These are phyloP conservation scores for Corynascus novoguineensis DNA, from an alignment of 495 filamentous ascomycete genomes.

Conservation along the genomic window DNA sequence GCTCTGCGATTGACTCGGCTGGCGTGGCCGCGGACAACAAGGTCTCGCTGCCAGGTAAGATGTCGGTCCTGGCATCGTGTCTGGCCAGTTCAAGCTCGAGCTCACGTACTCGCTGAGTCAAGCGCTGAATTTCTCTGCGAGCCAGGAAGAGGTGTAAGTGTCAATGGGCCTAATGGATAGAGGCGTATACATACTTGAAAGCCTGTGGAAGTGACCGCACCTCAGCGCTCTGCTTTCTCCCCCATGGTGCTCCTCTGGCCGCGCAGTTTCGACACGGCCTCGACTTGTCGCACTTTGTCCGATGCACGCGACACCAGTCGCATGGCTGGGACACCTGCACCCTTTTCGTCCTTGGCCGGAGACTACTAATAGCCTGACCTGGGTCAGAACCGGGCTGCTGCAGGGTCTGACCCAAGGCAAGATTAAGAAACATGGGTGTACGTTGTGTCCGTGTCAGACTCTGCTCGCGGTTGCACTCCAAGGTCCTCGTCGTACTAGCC, in stretches of 20 bases:
- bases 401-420: no score
- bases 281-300: conserved; percentile 44
- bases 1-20: background rate
- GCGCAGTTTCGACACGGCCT: conserved; percentile 44
- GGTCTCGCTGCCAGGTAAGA: background rate
- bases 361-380: no score
- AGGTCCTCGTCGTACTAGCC: no score
- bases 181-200: conserved; percentile 33
- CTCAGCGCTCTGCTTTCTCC: conserved; percentile 32
- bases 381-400: no score
- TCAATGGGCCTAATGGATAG: background rate
- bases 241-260: conserved; percentile 36
- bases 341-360: conserved; percentile 24
- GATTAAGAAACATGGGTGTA: no score
- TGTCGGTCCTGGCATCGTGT: background rate
- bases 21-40: background rate
- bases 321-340: conserved; percentile 44
- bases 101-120: background rate
- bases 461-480: no score
- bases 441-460: no score
- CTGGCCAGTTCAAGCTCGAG: background rate
- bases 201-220: conserved; percentile 36
- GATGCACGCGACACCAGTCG: conserved; percentile 45
- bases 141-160: background rate
- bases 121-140: background rate